phyloP scores from a whole-genome alignment of 2,329 filamentous ascomycete genomes.

The Onygenales sp. region DNA sequence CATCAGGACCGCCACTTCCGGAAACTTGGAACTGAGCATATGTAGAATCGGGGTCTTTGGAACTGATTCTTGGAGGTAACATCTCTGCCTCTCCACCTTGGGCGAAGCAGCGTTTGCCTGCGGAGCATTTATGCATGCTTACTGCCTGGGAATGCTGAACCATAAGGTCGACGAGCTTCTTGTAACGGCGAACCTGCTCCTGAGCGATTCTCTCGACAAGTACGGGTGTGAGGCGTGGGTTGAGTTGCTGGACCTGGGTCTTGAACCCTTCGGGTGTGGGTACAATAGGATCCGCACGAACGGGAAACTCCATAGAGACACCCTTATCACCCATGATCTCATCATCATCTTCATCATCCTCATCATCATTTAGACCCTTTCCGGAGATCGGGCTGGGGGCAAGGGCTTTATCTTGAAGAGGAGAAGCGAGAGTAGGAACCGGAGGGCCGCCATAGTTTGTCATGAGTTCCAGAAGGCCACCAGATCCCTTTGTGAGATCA shows the following conservation, averaged over 20 bases:
- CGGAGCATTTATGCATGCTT: constrained; percentile 48
- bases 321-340: constrained; percentile 49
- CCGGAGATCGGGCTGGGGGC: constrained; percentile 8
- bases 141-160: constrained; percentile 60
- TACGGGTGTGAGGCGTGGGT: constrained; percentile 58
- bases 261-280: constrained; percentile 70
- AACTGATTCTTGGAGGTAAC: constrained; percentile 44
- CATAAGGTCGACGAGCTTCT: constrained; percentile 60
- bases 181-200: constrained; percentile 72
- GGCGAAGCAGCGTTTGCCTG: constrained; percentile 53
- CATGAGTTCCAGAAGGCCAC: constrained; percentile 45
- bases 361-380: constrained; percentile 27
- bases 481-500: constrained; percentile 38
- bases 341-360: constrained; percentile 45
- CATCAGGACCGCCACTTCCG: constrained; percentile 49
- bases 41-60: constrained; percentile 50
- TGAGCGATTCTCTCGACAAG: constrained; percentile 73
- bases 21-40: constrained; percentile 46
- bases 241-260: constrained; percentile 61
- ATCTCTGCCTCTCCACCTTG: constrained; percentile 57
- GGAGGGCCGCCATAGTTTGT: constrained; percentile 50
- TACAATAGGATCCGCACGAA: constrained; percentile 57
- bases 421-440: constrained; percentile 45
- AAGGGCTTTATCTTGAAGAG: constrained; percentile 24
- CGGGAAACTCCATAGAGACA: constrained; percentile 51